phyloP scores from a whole-genome alignment of 75 land plant species.

The Azolla pinnata region DNA sequence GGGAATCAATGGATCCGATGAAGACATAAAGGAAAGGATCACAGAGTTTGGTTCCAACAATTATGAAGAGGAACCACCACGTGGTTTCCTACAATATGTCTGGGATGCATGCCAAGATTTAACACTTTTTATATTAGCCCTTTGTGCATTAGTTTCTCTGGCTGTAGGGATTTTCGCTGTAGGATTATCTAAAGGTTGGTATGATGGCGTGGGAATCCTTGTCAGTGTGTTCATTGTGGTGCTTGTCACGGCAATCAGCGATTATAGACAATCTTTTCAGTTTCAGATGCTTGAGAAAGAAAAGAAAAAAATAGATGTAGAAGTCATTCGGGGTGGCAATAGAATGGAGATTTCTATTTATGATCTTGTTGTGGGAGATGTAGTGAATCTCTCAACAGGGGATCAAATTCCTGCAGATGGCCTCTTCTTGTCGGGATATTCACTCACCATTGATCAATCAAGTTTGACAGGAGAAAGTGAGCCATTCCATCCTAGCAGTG shows the following conservation, averaged over 20 bases:
- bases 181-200: slow-evolving; percentile 83
- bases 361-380: slow-evolving; percentile 76
- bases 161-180: slow-evolving; percentile 66
- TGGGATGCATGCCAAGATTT: slow-evolving; percentile 94
- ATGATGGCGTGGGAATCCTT: slow-evolving; percentile 91
- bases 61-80: slow-evolving; percentile 44
- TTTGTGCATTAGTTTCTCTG: slow-evolving; percentile 74
- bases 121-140: slow-evolving; percentile 72
- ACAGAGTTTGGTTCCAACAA: slow-evolving; percentile 65
- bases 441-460: slow-evolving; percentile 65
- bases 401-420: slow-evolving; percentile 93
- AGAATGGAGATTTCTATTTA: slow-evolving; percentile 66
- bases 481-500: slow-evolving; percentile 44
- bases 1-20: slow-evolving; percentile 38
- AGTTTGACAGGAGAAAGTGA: slow-evolving; percentile 91
- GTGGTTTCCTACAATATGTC: slow-evolving; percentile 73
- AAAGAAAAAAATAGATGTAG: slow-evolving; percentile 78
- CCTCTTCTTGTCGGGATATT: slow-evolving; percentile 70
- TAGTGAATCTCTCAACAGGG: slow-evolving; percentile 74
- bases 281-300: slow-evolving; percentile 81
- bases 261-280: slow-evolving; percentile 87
- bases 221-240: slow-evolving; percentile 77
- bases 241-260: slow-evolving; percentile 84
- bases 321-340: slow-evolving; percentile 57
- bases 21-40: slow-evolving; percentile 37